These are phyloP conservation scores for Blastocystis sp. DNA, from an alignment of 352 stramenopile species.

Conservation along the genomic window DNA sequence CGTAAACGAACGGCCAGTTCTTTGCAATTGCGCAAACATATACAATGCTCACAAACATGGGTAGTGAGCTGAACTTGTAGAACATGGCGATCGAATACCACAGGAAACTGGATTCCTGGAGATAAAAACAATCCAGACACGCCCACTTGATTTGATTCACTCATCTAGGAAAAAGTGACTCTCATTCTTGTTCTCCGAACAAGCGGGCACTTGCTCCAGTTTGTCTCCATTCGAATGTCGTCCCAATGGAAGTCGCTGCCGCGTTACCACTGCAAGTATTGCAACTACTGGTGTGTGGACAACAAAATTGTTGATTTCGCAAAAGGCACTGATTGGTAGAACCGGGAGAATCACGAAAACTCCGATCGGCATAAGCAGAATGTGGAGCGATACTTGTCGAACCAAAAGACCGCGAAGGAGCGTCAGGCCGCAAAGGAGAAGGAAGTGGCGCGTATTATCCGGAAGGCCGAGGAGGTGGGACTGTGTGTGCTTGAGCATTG, in stretches of 20 bases:
- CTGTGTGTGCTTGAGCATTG: background rate
- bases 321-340: background rate
- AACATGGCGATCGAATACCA: conserved; percentile 55
- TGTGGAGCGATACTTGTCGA: conserved; percentile 20
- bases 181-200: too few relatives aligned
- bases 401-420: conserved; percentile 7
- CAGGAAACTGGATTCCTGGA: conserved; percentile 25
- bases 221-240: background rate
- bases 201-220: background rate
- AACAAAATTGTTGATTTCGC: conserved; percentile 28
- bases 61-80: conserved; percentile 43
- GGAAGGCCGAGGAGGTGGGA: background rate
- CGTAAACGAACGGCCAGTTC: conserved; percentile 28
- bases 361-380: conserved; percentile 49
- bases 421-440: background rate
- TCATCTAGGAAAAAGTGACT: background rate
- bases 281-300: conserved; percentile 52
- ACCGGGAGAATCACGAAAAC: conserved; percentile 23
- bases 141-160: background rate
- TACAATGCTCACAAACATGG: background rate
- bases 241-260: conserved; percentile 28
- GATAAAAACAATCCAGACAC: background rate
- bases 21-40: background rate
- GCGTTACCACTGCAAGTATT: conserved; percentile 36
- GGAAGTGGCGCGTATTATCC: background rate